Conservation (phyloP, 2,329 filamentous ascomycete genomes). For the Chrysosporium keratinophilum region DNA sequence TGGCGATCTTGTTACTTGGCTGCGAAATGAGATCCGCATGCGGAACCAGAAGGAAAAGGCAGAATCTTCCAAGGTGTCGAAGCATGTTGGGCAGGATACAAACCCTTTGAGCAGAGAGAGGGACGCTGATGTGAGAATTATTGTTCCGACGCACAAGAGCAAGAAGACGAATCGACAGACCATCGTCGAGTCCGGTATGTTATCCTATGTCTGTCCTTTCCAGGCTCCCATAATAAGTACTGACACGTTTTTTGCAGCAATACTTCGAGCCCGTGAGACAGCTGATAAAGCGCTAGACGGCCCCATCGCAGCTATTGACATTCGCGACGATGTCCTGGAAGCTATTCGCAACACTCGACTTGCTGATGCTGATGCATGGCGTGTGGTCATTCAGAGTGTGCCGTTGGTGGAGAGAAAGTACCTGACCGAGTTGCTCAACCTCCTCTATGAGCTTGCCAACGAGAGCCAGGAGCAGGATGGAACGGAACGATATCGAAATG, state of each 20-base stretch:
- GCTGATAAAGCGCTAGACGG: constrained; percentile 63
- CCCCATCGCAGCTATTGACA: constrained; percentile 79
- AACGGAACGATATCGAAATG: constrained; percentile 52
- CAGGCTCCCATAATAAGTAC: constrained; percentile 9
- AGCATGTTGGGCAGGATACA: constrained; percentile 30
- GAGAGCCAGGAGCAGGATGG: constrained; percentile 35
- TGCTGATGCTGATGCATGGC: constrained; percentile 75
- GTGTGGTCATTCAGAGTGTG: constrained; percentile 65
- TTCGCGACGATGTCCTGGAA: constrained; percentile 71
- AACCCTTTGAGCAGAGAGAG: constrained; percentile 31
- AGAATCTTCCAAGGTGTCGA: constrained; percentile 34
- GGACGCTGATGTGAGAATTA: constrained; percentile 70
- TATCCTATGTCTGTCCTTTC: background rate
- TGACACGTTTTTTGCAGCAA: constrained; percentile 31
- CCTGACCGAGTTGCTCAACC: constrained; percentile 67
- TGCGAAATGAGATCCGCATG: constrained; percentile 72
- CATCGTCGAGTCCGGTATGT: constrained; percentile 71
- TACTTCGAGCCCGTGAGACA: constrained; percentile 48
- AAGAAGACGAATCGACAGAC: constrained; percentile 86
- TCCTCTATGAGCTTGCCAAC: constrained; percentile 55
- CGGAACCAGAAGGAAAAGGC: constrained; percentile 52
- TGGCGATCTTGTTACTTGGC: constrained; percentile 64
- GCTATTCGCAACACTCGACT: constrained; percentile 63
- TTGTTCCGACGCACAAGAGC: constrained; percentile 68
- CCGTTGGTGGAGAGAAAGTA: constrained; percentile 71